phyloP scores from a whole-genome alignment of 306 rosid species.

The Potentilla sterilis region DNA sequence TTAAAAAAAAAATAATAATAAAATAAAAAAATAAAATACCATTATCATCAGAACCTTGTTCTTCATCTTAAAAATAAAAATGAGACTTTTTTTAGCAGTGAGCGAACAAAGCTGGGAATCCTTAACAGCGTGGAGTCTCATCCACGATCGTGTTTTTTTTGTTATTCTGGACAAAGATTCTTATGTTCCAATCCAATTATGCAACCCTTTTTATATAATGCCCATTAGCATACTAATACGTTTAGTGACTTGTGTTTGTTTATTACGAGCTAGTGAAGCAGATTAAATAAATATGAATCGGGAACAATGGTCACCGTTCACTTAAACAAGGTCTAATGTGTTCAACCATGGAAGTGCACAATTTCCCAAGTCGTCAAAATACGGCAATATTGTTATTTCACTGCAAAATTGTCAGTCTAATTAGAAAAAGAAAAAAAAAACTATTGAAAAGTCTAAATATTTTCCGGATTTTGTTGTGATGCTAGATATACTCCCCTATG shows the following conservation, averaged over 20 bases:
- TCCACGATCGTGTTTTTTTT: conserved; percentile 42
- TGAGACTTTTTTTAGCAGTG: not conserved
- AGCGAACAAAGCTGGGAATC: conserved; percentile 27
- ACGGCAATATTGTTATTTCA: not conserved
- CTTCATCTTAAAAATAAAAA: not conserved
- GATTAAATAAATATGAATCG: not conserved
- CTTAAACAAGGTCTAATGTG: not conserved
- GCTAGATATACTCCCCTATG: too few relatives aligned
- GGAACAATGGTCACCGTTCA: conserved; percentile 6
- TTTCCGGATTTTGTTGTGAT: too few relatives aligned
- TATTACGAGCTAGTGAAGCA: not conserved
- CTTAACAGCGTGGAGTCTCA: conserved; percentile 56
- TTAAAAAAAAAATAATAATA: too few relatives aligned
- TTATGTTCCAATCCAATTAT: conserved; percentile 21
- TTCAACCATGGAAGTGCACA: not conserved
- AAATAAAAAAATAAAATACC: conserved; percentile 3
- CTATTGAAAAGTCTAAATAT: too few relatives aligned
- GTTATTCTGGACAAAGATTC: conserved; percentile 59
- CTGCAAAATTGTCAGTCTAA: not conserved
- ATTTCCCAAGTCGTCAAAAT: not conserved
- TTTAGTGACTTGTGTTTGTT: not conserved
- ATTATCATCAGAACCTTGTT: not conserved
- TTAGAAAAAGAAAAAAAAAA: not conserved
- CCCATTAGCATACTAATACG: not conserved
- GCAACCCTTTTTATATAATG: not conserved